A percentile compares a stretch with the other conserved stretches of the same genome.
Evolutionary conservation across 2,329 filamentous ascomycete genomes (phyloP).

Genomic region (Ceratocystis albifundus): DNA sequence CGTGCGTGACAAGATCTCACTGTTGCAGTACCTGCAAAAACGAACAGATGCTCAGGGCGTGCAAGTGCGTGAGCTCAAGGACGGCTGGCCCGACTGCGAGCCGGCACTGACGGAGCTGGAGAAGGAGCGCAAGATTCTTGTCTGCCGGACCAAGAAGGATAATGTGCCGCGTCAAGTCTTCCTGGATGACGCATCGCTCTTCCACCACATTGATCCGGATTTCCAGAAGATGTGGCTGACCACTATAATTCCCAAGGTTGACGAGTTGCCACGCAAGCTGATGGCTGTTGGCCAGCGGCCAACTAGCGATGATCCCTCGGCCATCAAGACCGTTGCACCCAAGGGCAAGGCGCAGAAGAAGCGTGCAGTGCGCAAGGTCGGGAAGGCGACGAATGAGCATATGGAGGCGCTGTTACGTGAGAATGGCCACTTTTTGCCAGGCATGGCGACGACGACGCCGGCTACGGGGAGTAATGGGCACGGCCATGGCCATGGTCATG

Average conservation of each 20-base stretch:
- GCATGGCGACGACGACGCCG: conserved; percentile 14
- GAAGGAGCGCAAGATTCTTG: conserved; percentile 64
- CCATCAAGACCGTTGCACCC: conserved; percentile 33
- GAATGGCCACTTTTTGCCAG: conserved; percentile 36
- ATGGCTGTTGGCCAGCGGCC: conserved; percentile 70
- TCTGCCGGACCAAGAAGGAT: conserved; percentile 87
- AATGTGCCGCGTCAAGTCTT: conserved; percentile 76
- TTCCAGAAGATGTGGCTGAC: conserved; percentile 77
- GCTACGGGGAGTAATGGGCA: conserved; percentile 30
- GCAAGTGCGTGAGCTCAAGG: conserved; percentile 80
- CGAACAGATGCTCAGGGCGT: conserved; percentile 73
- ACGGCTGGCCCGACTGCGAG: conserved; percentile 84
- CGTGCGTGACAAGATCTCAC: conserved; percentile 63
- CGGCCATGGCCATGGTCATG: conserved; percentile 29
- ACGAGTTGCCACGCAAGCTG: conserved; percentile 67
- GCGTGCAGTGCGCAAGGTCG: conserved; percentile 50
- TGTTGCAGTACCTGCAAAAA: conserved; percentile 69
- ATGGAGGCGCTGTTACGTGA: conserved; percentile 75
- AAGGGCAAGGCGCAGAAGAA: conserved; percentile 66
- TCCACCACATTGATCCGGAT: conserved; percentile 65
- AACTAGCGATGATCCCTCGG: conserved; percentile 63
- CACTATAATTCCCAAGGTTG: conserved; percentile 61
- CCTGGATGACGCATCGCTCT: conserved; percentile 71
- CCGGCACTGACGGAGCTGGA: conserved; percentile 69
- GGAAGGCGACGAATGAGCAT: conserved; percentile 78